phyloP scores from a whole-genome alignment of 345 rosid species.

The Camelina laxa region DNA sequence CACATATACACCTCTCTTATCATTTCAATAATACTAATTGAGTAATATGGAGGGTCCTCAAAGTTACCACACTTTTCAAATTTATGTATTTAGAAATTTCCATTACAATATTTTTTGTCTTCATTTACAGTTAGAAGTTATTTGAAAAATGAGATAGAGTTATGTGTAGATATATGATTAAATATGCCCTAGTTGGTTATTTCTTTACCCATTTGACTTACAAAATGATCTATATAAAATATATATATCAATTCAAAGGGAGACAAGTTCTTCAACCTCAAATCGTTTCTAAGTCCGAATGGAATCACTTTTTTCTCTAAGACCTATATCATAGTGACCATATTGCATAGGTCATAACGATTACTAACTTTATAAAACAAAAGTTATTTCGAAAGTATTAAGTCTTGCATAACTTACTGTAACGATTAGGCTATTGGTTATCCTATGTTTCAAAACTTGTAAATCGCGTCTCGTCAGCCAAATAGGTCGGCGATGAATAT shows the following conservation, averaged over 20 bases:
- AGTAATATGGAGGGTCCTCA: neutral
- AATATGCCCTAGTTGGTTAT: neutral
- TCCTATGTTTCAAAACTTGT: neutral
- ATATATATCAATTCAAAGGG: no score
- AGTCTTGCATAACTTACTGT: neutral
- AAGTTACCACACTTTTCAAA: neutral
- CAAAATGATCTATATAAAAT: no score
- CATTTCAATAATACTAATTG: neutral
- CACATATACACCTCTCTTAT: neutral
- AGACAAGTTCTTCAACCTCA: no score
- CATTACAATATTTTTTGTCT: neutral
- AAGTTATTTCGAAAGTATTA: neutral
- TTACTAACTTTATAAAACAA: neutral
- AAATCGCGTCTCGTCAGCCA: slow-evolving; percentile 15
- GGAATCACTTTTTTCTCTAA: no score
- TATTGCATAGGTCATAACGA: neutral
- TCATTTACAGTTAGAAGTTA: neutral
- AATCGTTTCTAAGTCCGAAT: no score
- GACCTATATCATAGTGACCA: neutral
- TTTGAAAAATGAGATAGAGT: neutral
- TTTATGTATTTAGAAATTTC: no score
- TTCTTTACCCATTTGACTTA: neutral
- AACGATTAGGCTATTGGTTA: neutral
- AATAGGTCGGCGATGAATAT: slow-evolving; percentile 35
- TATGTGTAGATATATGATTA: no score